phyloP scores from a whole-genome alignment of 805 yeast species.

The Starmerella vaccinii region DNA sequence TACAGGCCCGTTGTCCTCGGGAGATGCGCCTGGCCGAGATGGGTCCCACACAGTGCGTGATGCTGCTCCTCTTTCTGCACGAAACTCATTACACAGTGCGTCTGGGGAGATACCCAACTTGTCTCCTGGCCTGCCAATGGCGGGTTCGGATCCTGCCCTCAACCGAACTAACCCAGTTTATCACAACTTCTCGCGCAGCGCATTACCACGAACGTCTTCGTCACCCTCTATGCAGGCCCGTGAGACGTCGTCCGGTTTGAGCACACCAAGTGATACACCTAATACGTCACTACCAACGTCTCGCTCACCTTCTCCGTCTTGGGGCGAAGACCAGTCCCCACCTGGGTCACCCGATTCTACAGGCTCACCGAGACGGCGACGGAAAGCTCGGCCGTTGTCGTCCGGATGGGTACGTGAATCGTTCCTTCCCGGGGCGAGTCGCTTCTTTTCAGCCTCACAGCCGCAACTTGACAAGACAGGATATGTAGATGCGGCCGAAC shows the following conservation, averaged over 20 bases:
- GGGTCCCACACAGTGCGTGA: not conserved
- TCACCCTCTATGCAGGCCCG: not conserved
- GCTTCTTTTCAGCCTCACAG: slow-evolving; percentile 14
- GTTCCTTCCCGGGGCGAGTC: slow-evolving; percentile 9
- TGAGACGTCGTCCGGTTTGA: not conserved
- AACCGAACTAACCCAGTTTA: not conserved
- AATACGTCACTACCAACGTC: not conserved
- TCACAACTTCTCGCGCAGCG: not conserved
- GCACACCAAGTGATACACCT: not conserved
- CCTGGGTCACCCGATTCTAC: not conserved
- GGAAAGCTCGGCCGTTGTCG: slow-evolving; percentile 13
- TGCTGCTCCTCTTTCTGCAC: not conserved
- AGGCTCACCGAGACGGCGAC: slow-evolving; percentile 9
- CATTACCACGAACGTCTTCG: not conserved
- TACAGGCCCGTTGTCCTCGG: no score
- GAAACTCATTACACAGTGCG: not conserved
- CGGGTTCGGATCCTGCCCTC: not conserved
- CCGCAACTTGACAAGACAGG: not conserved
- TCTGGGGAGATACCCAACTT: not conserved
- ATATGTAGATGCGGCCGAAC: not conserved
- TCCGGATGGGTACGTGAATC: slow-evolving; percentile 17
- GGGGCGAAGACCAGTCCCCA: not conserved
- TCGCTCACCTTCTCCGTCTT: not conserved
- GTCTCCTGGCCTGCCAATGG: not conserved
- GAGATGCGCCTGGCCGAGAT: not conserved